Percentiles rank a stretch among this genome's conserved stretches.
These are phyloP conservation scores for Eucalyptus camaldulensis DNA, from an alignment of 345 rosid genomes.

Conservation along the genomic window DNA sequence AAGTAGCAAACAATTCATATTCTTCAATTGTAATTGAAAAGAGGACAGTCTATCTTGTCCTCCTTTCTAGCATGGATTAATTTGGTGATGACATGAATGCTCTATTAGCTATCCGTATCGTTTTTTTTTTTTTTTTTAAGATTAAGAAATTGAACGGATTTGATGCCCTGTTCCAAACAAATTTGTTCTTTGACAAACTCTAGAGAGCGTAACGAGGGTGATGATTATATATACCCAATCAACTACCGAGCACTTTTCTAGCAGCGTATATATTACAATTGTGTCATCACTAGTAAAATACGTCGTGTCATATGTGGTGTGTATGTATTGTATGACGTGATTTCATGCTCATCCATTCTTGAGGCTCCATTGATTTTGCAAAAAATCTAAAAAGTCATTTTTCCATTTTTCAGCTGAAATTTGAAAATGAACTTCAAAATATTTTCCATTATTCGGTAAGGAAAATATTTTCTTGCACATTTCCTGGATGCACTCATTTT, in stretches of 20 bases:
- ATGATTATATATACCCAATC: background rate
- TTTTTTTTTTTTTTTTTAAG: background rate
- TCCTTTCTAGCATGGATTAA: background rate
- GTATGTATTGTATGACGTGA: background rate
- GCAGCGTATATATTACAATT: background rate
- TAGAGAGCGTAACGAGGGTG: background rate
- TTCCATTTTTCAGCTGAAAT: too few species aligned
- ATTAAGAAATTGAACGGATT: background rate
- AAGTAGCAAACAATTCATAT: background rate
- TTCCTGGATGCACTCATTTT: too few species aligned
- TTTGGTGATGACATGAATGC: background rate
- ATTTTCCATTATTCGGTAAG: accelerated
- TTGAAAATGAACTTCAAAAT: too few species aligned
- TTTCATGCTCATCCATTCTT: background rate
- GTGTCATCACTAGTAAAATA: background rate
- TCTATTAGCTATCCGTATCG: background rate
- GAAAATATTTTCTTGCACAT: too few species aligned
- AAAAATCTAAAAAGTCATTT: too few species aligned
- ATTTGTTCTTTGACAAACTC: background rate
- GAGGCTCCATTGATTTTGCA: too few species aligned
- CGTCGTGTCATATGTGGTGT: background rate
- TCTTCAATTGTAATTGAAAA: background rate
- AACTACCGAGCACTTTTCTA: background rate
- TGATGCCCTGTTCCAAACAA: background rate
- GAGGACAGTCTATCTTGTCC: background rate